Conservation (phyloP, 176 grass and related monocot genomes). For the Oryza australiensis region DNA sequence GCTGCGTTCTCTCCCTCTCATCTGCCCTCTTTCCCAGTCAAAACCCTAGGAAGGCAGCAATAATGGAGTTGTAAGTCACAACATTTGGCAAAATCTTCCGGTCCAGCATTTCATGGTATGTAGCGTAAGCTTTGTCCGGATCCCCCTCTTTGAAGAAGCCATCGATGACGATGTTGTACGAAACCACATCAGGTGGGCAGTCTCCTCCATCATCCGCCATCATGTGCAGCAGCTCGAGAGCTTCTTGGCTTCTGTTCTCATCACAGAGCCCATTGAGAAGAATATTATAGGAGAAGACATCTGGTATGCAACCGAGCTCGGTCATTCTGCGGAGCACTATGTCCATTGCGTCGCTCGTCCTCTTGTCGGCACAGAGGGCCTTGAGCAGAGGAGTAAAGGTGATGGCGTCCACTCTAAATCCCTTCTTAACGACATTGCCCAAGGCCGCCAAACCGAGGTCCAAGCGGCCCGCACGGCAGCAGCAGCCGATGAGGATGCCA, state of each 20-base stretch:
- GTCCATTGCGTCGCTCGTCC: background rate
- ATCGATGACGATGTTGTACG: constrained; percentile 27
- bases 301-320: background rate
- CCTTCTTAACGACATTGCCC: background rate
- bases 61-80: constrained; percentile 18
- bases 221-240: constrained; percentile 10
- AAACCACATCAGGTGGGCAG: background rate
- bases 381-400: background rate
- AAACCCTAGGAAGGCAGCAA: no score
- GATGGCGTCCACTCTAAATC: background rate
- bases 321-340: constrained; percentile 35
- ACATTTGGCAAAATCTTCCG: background rate
- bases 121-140: background rate
- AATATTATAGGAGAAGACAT: background rate
- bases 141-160: constrained; percentile 2
- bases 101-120: constrained; percentile 23
- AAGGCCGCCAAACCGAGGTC: background rate
- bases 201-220: background rate
- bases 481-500: background rate
- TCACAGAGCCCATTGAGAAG: constrained; percentile 38
- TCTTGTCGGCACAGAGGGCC: constrained; percentile 29
- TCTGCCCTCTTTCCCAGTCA: no score
- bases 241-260: background rate
- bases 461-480: background rate
- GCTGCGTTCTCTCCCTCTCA: no score